phyloP scores from a whole-genome alignment of 306 rosid species.

The Malus asiatica region DNA sequence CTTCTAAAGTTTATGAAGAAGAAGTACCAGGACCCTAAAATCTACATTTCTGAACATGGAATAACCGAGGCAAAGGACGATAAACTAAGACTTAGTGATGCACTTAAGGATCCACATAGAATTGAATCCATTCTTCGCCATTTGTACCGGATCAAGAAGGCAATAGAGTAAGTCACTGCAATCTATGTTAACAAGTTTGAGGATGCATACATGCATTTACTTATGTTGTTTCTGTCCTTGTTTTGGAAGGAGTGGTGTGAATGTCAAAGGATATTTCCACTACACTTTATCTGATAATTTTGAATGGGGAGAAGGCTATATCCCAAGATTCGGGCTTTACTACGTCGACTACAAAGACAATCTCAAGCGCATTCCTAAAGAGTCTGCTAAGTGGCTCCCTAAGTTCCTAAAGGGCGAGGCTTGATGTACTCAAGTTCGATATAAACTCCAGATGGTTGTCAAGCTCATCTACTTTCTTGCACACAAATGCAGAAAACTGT shows the following conservation, averaged over 20 bases:
- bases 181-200: neutral
- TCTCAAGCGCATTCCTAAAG: too few species aligned
- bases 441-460: too few species aligned
- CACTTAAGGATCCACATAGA: slow-evolving; percentile 22
- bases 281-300: slow-evolving; percentile 20
- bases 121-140: slow-evolving; percentile 9
- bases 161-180: slow-evolving; percentile 17
- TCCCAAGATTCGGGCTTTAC: neutral
- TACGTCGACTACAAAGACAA: too few species aligned
- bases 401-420: neutral
- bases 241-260: slow-evolving; percentile 16
- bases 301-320: slow-evolving; percentile 17
- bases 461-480: too few species aligned
- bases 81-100: neutral
- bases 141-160: slow-evolving; percentile 8
- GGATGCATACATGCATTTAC: neutral
- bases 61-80: neutral
- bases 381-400: too few species aligned
- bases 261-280: slow-evolving; percentile 22
- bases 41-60: slow-evolving; percentile 17
- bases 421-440: too few species aligned
- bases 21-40: slow-evolving; percentile 10
- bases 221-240: neutral
- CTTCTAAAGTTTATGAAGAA: slow-evolving; percentile 9
- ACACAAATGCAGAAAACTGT: neutral